Evolutionary conservation across 345 rosid genomes (phyloP), one percentile per base, ranked within the genome.

Genomic region (Eucalyptus curtisii): DNA sequence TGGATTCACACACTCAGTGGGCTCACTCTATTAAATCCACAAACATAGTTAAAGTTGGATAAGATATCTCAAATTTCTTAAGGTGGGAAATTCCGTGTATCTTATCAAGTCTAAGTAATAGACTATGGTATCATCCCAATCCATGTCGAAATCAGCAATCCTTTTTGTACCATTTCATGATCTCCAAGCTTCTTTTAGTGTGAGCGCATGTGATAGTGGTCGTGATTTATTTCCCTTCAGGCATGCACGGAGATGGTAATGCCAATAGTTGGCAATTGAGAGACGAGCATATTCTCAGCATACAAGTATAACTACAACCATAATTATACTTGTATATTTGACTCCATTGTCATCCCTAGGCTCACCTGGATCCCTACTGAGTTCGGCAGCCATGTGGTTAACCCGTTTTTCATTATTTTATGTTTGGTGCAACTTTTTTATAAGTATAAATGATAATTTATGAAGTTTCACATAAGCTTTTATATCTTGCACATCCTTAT

Each of bases 231-330:
- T 14, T 64, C 76, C 76, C 31, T 5, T 86, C 88, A 92, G 96
- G 95, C 95, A 17, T 95, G 95, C 84, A 93, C 96, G 12, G 96
- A 94, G 91, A 94, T 94, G 96, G 87, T 94, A 89, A 86, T 94
- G 93, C 95, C 92, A 52, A 85, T 88, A 44, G 85, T 50, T 13
- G 94, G 92, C 12, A 91, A 31, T 92, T 86, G 88, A 17, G 37
- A 92, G 61, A 93, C 90, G 12, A 94, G 97, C 92, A 91, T 95
- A n/a, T 94, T 92, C 88, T 92, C 92, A 71, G 92, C 87, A 25
- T 86, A 91, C 4, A 6, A 80, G 37, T 93, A 93, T 91, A 85
- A 25, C 59, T 92, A 90, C 87, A 64, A 48, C 11, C 15, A 87
- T 87, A 47, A 92, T 64, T 80, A 5, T 71, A 61, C 0, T 87